phyloP scores from a whole-genome alignment of 805 yeast species.

The Zygoascus ofunaensis region DNA sequence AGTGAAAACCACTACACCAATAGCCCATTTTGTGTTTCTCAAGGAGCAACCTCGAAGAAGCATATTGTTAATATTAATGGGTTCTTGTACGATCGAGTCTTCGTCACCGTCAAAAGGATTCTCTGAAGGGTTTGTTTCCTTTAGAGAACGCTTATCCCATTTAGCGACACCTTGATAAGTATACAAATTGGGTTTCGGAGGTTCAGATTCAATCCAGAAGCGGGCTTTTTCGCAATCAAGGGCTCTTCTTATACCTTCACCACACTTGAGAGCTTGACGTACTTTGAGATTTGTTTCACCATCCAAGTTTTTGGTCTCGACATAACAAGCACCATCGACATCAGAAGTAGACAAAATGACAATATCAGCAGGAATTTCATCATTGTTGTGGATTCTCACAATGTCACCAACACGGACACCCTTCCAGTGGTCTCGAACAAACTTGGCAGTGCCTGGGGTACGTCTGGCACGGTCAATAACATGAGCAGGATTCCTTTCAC shows the following conservation, averaged over 20 bases:
- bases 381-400: conserved; percentile 58
- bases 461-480: conserved; percentile 22
- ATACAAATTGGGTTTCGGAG: conserved; percentile 58
- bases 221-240: conserved; percentile 47
- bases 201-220: conserved; percentile 59
- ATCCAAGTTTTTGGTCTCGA: conserved; percentile 65
- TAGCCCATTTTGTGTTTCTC: conserved; percentile 69
- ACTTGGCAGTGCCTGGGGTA: conserved; percentile 32
- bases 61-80: conserved; percentile 55
- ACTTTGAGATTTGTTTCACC: conserved; percentile 73
- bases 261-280: conserved; percentile 48
- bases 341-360: conserved; percentile 61
- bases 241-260: conserved; percentile 49
- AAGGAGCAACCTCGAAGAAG: conserved; percentile 65
- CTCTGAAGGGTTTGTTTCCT: background rate
- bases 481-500: conserved; percentile 9
- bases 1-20: conserved; percentile 65
- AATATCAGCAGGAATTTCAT: conserved; percentile 73
- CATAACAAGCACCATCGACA: conserved; percentile 59
- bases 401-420: conserved; percentile 70
- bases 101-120: conserved; percentile 18
- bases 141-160: conserved; percentile 30
- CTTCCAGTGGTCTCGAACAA: conserved; percentile 59
- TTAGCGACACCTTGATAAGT: conserved; percentile 58
- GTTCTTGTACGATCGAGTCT: conserved; percentile 32